These are phyloP conservation scores for Suillus placidus DNA, from an alignment of 768 basidiomycete species.

Conservation along the genomic window DNA sequence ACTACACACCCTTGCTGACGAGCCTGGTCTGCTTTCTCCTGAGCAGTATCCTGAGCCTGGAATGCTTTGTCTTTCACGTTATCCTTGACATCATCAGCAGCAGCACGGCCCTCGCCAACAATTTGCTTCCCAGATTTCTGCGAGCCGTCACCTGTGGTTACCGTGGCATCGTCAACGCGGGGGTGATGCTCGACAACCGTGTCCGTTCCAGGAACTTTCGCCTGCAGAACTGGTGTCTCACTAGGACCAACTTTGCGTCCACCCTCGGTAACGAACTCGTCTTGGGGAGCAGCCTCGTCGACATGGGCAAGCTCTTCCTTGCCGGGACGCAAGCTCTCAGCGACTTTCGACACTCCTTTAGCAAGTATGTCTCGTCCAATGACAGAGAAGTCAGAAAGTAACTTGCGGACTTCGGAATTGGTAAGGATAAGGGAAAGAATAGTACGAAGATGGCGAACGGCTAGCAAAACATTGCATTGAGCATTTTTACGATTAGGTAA, in stretches of 20 bases:
- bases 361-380: slow-evolving; percentile 86
- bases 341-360: slow-evolving; percentile 69
- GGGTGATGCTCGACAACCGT: slow-evolving; percentile 52
- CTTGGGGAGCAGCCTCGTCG: slow-evolving; percentile 68
- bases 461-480: slow-evolving; percentile 42
- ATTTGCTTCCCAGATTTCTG: slow-evolving; percentile 34
- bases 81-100: slow-evolving; percentile 19
- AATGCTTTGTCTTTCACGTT: slow-evolving; percentile 10
- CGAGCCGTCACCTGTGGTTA: slow-evolving; percentile 37
- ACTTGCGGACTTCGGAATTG: slow-evolving; percentile 91
- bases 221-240: slow-evolving; percentile 51
- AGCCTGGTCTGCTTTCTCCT: slow-evolving; percentile 13
- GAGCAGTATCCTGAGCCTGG: slow-evolving; percentile 7
- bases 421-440: slow-evolving; percentile 85
- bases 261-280: slow-evolving; percentile 60
- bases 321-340: slow-evolving; percentile 66
- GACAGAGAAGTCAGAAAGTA: slow-evolving; percentile 74
- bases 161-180: slow-evolving; percentile 43
- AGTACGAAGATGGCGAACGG: slow-evolving; percentile 85
- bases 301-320: slow-evolving; percentile 62
- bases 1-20: slow-evolving; percentile 20
- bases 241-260: slow-evolving; percentile 44
- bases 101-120: slow-evolving; percentile 19
- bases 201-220: slow-evolving; percentile 49
- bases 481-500: background rate